Evolutionary conservation across 768 basidiomycete species (phyloP), one percentile per base, ranked within the genome.

Genomic region (Hygrophoropsis aurantiaca): DNA sequence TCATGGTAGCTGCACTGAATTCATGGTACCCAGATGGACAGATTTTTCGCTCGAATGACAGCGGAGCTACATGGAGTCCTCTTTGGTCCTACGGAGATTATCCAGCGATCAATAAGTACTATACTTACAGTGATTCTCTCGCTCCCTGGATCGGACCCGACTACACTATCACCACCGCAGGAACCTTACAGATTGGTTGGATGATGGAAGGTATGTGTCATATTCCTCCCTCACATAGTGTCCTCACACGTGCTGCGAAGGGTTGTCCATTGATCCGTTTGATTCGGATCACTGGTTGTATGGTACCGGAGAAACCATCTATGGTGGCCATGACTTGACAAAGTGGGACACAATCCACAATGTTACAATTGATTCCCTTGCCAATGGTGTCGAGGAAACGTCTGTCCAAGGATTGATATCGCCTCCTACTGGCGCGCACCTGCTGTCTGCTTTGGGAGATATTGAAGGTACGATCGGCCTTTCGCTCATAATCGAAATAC

Each of bases 211-310:
- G 80, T 68, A 48, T 39, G 63, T 7, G 41, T 8, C 49, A 34
- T 47, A 30, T n/a, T 32, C 11, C 10, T 37, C 26, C 37, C 16
- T 36, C 30, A 13, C 19, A 13, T 25, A 16, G 21, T 7, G 25
- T 19, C 40, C 9, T 5, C 21, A 35, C 7, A 21, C 9, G 39
- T 40, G 25, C 9, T 10, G 16, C 47, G 9, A 18, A 79, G 75
- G 74, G 21, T 60, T 84, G 38, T 70, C 65, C 18, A 84, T 85
- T 39, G 77, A 86, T 60, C 84, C 83, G 0, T 81, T 84, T 55
- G 78, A 86, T 58, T 81, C 79, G 1, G 77, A 85, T 56, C 82
- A 85, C 58, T 83, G 81, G 79, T 64, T 85, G 16, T 84, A 84
- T 59, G 82, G 84, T n/a, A 86, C 84, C 13, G 84, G 84, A 21